These are phyloP conservation scores for Naegleria lovaniensis DNA, from an alignment of 208 protist species.

Conservation along the genomic window DNA sequence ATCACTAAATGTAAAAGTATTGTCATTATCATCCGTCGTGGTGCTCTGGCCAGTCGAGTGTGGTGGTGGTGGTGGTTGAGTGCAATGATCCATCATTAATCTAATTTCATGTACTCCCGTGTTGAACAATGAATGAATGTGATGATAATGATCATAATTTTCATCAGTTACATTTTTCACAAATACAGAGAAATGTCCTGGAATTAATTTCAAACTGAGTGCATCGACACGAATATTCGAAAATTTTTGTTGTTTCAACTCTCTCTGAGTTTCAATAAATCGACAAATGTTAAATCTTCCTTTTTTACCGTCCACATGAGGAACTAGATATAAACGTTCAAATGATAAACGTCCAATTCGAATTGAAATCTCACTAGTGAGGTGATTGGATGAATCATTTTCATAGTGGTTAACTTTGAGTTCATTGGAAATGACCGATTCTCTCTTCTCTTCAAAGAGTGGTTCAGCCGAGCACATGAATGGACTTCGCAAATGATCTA, in stretches of 20 bases:
- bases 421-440: background rate
- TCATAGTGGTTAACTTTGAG: background rate
- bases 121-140: background rate
- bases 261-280: background rate
- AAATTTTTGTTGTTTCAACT: background rate
- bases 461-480: background rate
- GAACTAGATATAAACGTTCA: background rate
- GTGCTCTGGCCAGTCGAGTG: too few relatives aligned
- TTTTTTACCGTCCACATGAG: background rate
- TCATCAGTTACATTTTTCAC: background rate
- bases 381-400: background rate
- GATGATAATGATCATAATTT: background rate
- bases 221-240: background rate
- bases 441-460: background rate
- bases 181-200: background rate
- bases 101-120: background rate
- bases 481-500: background rate
- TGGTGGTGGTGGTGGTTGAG: too few relatives aligned
- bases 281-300: background rate
- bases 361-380: background rate
- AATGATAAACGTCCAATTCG: background rate
- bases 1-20: background rate
- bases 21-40: background rate
- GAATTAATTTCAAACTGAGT: background rate
- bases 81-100: too few relatives aligned